Evolutionary conservation across 1,139 yeast genomes (phyloP).

Genomic region (Pichia sp.): DNA sequence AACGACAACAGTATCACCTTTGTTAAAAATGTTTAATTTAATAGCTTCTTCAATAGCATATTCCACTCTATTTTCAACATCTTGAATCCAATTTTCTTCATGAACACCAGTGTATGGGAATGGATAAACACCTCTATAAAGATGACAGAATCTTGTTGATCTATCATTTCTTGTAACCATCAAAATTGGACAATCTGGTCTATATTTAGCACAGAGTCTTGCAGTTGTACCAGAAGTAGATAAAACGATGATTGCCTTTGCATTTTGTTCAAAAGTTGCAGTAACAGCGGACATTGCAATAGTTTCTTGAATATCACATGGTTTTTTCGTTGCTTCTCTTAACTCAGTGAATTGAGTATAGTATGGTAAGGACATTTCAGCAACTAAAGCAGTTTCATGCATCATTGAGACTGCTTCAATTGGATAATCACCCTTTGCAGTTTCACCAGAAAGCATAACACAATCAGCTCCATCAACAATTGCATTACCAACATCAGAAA

Average conservation of each 20-base stretch:
- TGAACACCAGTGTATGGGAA: slow-evolving; percentile 68
- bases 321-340: slow-evolving; percentile 77
- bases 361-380: slow-evolving; percentile 96
- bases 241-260: slow-evolving; percentile 93
- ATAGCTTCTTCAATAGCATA: slow-evolving; percentile 92
- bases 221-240: slow-evolving; percentile 95
- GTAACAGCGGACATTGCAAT: slow-evolving; percentile 96
- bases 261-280: slow-evolving; percentile 92
- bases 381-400: slow-evolving; percentile 96
- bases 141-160: slow-evolving; percentile 91
- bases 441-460: slow-evolving; percentile 99
- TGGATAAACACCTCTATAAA: slow-evolving; percentile 98
- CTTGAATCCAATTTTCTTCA: slow-evolving; percentile 88
- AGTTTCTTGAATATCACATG: slow-evolving; percentile 93
- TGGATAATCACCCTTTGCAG: slow-evolving; percentile 99
- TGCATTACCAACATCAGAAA: slow-evolving; percentile 98
- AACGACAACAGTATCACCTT: slow-evolving; percentile 88
- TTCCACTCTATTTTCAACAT: slow-evolving; percentile 90
- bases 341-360: slow-evolving; percentile 77
- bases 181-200: slow-evolving; percentile 95
- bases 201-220: slow-evolving; percentile 92
- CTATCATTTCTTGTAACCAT: slow-evolving; percentile 95
- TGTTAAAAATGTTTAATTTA: slow-evolving; percentile 74
- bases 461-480: slow-evolving; percentile 99
- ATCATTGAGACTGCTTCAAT: slow-evolving; percentile 95